Base-by-base conservation (phyloP, 139 green algal species). In the Zygnema cylindricum region DNA sequence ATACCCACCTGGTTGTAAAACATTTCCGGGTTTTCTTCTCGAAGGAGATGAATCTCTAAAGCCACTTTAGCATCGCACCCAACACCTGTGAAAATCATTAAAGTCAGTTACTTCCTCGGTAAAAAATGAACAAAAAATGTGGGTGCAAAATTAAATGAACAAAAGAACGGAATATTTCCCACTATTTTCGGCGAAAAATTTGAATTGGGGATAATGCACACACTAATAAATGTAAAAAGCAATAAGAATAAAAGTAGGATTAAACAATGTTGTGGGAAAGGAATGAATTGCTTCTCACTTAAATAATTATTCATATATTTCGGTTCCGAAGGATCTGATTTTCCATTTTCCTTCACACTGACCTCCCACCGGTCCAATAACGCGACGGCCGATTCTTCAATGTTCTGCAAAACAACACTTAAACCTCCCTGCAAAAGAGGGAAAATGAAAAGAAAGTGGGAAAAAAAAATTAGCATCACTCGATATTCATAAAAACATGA, bases 31-130 rank as follows among this genome's bases (percentile, higher is more conserved):
- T 41, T 95, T 54, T 91, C 83, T 84, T 96, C 93, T 32, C 95
- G 91, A 77, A 95, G 92, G 11, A 42, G 16, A 81, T 98, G 95
- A 77, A 98, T 96, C 43, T 96, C 92, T 40, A 97, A 88, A 21
- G 94, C 92, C 75, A 94, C 95, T 90, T 91, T 90, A 1, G 85
- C 85, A 82, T 90, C 85, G 38, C 85, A 90, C 2, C 85, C 85
- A 36, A 90, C 32, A 32, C 85, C 84, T 89, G 84, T 25, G 0
- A 32, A 23, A 32, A 55, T 25, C 23, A 22, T 23, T 69, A n/a
- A n/a, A n/a, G n/a, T 55, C 81, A n/a, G 21, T 3, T 1, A 83
- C 22, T 30, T 25, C 30, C 30, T 73, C 30, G 57, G 30, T 35
- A 25, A 73, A 25, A 73, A 30, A 30, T 30, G 30, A 73, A 73